Conservation (phyloP, 1,284 basidiomycete genomes). For the Ustilago shanxiensis region DNA sequence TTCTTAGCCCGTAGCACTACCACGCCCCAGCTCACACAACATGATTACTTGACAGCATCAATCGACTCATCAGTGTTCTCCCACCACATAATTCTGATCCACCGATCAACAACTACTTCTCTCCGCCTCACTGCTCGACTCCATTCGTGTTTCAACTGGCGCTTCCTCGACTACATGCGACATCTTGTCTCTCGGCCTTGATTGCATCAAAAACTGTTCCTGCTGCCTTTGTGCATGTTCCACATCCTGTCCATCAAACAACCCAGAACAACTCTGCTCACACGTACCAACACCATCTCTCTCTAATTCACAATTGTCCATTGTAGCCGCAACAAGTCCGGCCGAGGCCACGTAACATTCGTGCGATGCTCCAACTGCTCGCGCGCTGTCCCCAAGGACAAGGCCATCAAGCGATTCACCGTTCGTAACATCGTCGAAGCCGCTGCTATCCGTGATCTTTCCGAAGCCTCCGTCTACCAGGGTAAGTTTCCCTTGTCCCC, state of each 20-base stretch:
- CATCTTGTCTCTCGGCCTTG: not conserved
- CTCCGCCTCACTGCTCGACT: not conserved
- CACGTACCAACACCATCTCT: slow-evolving; percentile 8
- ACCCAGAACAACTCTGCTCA: slow-evolving; percentile 2
- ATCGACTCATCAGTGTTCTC: too few relatives aligned
- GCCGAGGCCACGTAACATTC: slow-evolving; percentile 93
- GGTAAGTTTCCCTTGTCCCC: slow-evolving; percentile 74
- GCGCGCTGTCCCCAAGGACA: slow-evolving; percentile 77
- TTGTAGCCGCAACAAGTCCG: slow-evolving; percentile 76
- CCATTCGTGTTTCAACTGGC: not conserved
- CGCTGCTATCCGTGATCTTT: slow-evolving; percentile 96
- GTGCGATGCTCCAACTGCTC: slow-evolving; percentile 99
- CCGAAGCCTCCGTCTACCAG: slow-evolving; percentile 92
- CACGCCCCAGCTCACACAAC: too few relatives aligned
- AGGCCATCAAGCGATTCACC: slow-evolving; percentile 98
- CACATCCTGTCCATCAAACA: not conserved
- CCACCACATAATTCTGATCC: too few relatives aligned
- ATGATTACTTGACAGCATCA: too few relatives aligned
- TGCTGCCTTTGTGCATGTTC: not conserved
- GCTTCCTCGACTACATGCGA: not conserved
- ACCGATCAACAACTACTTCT: not conserved
- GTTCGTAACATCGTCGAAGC: slow-evolving; percentile 99
- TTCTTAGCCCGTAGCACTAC: too few relatives aligned
- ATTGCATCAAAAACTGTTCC: not conserved
- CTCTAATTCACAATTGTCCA: not conserved